Conservation (phyloP, 176 grass and related monocot species). For the Cenchrus purpureus region DNA sequence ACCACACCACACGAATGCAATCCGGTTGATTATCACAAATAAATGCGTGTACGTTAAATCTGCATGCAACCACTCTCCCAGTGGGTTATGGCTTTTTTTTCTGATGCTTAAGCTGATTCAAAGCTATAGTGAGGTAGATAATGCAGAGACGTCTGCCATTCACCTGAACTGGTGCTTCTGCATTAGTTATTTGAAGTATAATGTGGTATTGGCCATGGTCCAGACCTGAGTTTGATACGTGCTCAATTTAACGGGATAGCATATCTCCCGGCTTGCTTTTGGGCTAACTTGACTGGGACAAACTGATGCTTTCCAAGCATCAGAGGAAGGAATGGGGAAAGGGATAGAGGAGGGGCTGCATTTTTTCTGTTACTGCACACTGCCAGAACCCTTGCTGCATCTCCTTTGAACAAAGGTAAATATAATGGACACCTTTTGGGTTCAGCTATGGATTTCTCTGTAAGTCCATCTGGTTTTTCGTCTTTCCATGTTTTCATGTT, state of each 20-base stretch:
- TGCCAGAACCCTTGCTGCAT: conserved; percentile 14
- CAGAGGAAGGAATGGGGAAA: conserved; percentile 29
- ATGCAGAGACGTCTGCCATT: neutral
- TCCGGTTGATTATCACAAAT: neutral
- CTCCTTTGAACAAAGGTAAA: conserved; percentile 14
- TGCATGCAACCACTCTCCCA: neutral
- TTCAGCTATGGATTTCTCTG: conserved; percentile 9
- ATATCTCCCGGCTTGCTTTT: neutral
- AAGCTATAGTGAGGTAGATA: neutral
- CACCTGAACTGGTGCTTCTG: conserved; percentile 26
- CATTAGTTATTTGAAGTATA: conserved; percentile 23
- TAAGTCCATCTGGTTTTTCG: neutral
- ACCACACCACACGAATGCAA: neutral
- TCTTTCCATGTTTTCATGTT: neutral
- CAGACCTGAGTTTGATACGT: conserved; percentile 43
- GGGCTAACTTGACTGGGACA: conserved; percentile 35
- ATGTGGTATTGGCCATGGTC: conserved; percentile 22
- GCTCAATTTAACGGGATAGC: neutral
- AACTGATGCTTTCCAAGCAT: conserved; percentile 27
- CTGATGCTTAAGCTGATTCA: conserved; percentile 5
- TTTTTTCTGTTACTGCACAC: conserved; percentile 18
- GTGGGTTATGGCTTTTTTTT: conserved; percentile 19
- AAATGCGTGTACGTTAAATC: neutral
- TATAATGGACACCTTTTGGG: conserved; percentile 29
- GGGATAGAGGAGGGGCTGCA: neutral